Percentiles rank a stretch among this genome's conserved stretches.
These are phyloP conservation scores for Argentina anserina DNA, from an alignment of 306 rosid species.

Conservation along the genomic window DNA sequence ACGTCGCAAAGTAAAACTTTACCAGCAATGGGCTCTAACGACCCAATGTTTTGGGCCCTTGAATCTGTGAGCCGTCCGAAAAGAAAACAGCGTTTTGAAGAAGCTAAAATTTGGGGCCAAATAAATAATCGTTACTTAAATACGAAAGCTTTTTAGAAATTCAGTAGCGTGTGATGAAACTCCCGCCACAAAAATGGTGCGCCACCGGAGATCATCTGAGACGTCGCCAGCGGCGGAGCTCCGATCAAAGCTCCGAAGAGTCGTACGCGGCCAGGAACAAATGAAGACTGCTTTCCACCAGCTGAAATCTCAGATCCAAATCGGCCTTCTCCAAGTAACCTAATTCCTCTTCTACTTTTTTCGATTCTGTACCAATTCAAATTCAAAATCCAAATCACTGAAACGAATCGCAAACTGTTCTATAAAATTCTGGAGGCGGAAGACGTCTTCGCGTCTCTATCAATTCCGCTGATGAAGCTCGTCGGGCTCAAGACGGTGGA, in stretches of 20 bases:
- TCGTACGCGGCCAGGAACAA: background rate
- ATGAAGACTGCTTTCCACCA: constrained; percentile 8
- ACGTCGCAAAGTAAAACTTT: no score
- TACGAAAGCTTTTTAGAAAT: background rate
- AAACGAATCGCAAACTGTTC: background rate
- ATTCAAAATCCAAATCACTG: background rate
- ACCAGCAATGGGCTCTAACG: no score
- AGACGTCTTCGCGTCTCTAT: constrained; percentile 7
- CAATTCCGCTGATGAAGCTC: constrained; percentile 14
- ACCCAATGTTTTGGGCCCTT: no score
- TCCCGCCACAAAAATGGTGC: constrained; percentile 18
- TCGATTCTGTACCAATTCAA: background rate
- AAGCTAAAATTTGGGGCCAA: background rate
- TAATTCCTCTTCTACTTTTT: background rate
- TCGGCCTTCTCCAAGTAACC: constrained; percentile 19
- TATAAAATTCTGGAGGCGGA: constrained; percentile 6
- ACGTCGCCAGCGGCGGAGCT: background rate
- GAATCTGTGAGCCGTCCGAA: no score
- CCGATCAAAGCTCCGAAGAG: constrained; percentile 3
- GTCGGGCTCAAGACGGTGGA: constrained; percentile 12
- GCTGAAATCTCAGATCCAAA: constrained; percentile 5
- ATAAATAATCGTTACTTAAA: background rate
- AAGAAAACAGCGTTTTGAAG: no score
- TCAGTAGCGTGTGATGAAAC: background rate
- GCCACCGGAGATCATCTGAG: background rate